These are phyloP conservation scores for Fusarium aywerte DNA, from an alignment of 2,329 filamentous ascomycete genomes.

Conservation along the genomic window DNA sequence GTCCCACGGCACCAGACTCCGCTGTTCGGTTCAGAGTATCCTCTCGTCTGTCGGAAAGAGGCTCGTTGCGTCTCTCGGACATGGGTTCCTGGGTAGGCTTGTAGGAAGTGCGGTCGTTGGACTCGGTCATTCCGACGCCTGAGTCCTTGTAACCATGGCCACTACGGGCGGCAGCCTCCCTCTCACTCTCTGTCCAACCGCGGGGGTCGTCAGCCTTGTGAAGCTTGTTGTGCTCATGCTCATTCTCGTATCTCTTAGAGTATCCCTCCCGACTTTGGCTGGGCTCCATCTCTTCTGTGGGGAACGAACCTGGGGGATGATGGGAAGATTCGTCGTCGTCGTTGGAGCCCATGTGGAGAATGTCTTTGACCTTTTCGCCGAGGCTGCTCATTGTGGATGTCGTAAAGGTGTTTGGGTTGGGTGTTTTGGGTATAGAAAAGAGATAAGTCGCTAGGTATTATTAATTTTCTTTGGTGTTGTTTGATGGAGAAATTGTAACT, in stretches of 20 bases:
- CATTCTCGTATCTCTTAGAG: slow-evolving; percentile 13
- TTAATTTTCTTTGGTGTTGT: not conserved
- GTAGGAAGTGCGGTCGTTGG: not conserved
- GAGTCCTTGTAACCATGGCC: slow-evolving; percentile 33
- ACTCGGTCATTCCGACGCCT: slow-evolving; percentile 19
- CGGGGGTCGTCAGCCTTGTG: slow-evolving; percentile 39
- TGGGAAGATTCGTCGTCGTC: slow-evolving; percentile 15
- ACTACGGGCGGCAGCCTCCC: not conserved
- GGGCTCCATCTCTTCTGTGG: slow-evolving; percentile 30
- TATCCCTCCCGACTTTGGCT: slow-evolving; percentile 7
- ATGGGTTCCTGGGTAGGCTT: not conserved
- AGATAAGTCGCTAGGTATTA: not conserved
- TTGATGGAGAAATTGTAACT: not conserved
- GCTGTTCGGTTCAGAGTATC: slow-evolving; percentile 1
- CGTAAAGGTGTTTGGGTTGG: not conserved
- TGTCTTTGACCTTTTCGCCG: slow-evolving; percentile 29
- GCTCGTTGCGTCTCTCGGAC: slow-evolving; percentile 7
- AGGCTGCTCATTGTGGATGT: slow-evolving; percentile 22
- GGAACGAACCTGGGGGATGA: slow-evolving; percentile 37
- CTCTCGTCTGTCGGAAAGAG: not conserved
- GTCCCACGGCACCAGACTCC: not conserved
- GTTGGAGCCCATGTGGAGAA: slow-evolving; percentile 11
- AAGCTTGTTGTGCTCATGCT: slow-evolving; percentile 36
- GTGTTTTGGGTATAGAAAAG: not conserved
- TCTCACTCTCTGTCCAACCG: slow-evolving; percentile 15